Percentiles rank a stretch among this genome's conserved stretches.
These are phyloP conservation scores for Talaromyces islandicus DNA, from an alignment of 2,329 filamentous ascomycete genomes.

Conservation along the genomic window DNA sequence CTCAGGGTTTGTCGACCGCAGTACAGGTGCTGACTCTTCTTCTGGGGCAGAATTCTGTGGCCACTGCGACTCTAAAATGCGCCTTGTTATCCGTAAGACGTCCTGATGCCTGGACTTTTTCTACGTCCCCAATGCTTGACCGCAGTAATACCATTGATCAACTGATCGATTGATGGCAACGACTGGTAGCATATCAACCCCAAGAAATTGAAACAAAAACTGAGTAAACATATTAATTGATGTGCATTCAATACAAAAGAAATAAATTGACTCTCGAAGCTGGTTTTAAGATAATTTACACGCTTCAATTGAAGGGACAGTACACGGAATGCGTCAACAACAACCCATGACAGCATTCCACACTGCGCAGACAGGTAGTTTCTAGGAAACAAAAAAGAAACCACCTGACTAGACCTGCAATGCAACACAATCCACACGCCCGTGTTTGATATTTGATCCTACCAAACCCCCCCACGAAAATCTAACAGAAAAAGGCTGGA, in stretches of 20 bases:
- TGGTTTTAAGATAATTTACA: slow-evolving; percentile 1
- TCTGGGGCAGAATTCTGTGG: too few species aligned
- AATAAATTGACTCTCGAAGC: slow-evolving; percentile 1
- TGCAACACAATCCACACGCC: neutral
- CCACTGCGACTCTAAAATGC: too few species aligned
- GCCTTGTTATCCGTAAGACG: too few species aligned
- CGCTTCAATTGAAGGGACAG: slow-evolving; percentile 1
- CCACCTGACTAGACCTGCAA: neutral
- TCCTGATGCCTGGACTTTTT: too few species aligned
- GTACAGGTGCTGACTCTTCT: too few species aligned
- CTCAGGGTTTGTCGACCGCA: too few species aligned
- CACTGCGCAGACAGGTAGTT: neutral
- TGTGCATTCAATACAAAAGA: neutral
- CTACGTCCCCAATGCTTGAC: too few species aligned
- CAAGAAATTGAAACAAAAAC: too few species aligned
- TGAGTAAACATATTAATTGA: neutral
- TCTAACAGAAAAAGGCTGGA: neutral
- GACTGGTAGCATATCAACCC: too few species aligned
- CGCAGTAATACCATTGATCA: too few species aligned
- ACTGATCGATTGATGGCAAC: too few species aligned
- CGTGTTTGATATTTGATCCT: neutral
- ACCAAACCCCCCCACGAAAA: neutral
- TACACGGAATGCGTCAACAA: neutral
- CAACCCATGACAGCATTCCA: neutral
- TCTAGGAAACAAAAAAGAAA: neutral